Evolutionary conservation across 2,329 filamentous ascomycete genomes (phyloP).

Genomic region (Botrytis porri): DNA sequence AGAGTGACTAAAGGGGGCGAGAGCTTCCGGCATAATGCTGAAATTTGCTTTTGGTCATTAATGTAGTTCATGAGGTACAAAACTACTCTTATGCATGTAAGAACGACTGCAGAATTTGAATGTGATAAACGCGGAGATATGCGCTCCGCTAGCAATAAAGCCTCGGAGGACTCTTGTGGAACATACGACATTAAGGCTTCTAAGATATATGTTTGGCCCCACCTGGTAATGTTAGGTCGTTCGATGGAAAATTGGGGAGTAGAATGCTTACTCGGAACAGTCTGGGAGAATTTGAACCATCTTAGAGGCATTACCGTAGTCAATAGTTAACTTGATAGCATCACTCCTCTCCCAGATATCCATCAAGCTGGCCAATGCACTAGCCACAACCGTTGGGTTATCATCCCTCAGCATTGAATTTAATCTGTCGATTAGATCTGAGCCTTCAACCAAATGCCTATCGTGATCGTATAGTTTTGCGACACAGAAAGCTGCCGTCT

Average conservation of each 20-base stretch:
- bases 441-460: slow-evolving; percentile 80
- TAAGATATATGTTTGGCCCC: slow-evolving; percentile 98
- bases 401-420: slow-evolving; percentile 90
- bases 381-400: slow-evolving; percentile 95
- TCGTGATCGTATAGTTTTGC: slow-evolving; percentile 98
- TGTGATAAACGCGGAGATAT: slow-evolving; percentile 95
- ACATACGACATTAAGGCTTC: slow-evolving; percentile 98
- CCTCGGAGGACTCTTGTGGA: slow-evolving; percentile 85
- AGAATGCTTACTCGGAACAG: slow-evolving; percentile 78
- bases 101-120: slow-evolving; percentile 91
- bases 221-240: slow-evolving; percentile 51
- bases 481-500: slow-evolving; percentile 93
- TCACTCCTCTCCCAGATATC: slow-evolving; percentile 99
- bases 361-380: slow-evolving; percentile 84
- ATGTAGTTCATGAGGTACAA: slow-evolving; percentile 99
- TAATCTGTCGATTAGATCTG: slow-evolving; percentile 86
- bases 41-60: slow-evolving; percentile 82
- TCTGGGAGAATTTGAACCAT: slow-evolving; percentile 95
- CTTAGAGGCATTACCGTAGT: slow-evolving; percentile 96
- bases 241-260: neutral
- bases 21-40: slow-evolving; percentile 82
- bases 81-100: slow-evolving; percentile 94
- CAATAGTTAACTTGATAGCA: slow-evolving; percentile 95
- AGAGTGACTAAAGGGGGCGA: slow-evolving; percentile 93
- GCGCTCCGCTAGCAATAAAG: slow-evolving; percentile 83